phyloP scores from a whole-genome alignment of 306 rosid genomes.

The Carpinus viminea region DNA sequence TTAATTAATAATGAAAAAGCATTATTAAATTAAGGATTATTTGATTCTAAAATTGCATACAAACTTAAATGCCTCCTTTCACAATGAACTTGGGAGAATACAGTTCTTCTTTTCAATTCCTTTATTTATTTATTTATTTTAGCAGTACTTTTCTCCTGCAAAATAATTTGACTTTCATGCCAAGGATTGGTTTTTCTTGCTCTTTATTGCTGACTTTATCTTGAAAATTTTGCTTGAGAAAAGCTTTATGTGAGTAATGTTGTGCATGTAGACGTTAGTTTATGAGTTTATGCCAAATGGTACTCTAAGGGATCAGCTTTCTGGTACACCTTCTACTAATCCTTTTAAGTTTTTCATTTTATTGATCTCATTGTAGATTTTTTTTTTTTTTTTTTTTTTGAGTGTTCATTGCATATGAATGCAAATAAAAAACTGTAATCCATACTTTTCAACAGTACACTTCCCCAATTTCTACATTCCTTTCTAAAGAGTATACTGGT shows the following conservation, averaged over 20 bases:
- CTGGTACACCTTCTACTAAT: slow-evolving; percentile 52
- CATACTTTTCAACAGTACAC: background rate
- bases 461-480: background rate
- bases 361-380: background rate
- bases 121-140: no score
- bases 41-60: background rate
- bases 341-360: slow-evolving; percentile 12
- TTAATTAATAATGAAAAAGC: no score
- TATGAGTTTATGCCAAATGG: slow-evolving; percentile 91
- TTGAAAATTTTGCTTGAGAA: slow-evolving; percentile 27
- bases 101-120: background rate
- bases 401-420: background rate
- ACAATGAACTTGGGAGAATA: slow-evolving; percentile 10
- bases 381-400: background rate
- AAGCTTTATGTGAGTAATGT: background rate
- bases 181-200: slow-evolving; percentile 2
- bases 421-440: background rate
- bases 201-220: slow-evolving; percentile 15
- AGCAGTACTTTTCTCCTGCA: background rate
- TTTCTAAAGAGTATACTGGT: background rate
- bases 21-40: no score
- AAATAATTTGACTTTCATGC: background rate
- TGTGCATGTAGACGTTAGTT: slow-evolving; percentile 80
- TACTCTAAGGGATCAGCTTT: slow-evolving; percentile 83
- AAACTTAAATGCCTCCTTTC: background rate